phyloP scores from a whole-genome alignment of 2,329 filamentous ascomycete genomes.

The Ceratocystis albifundus region DNA sequence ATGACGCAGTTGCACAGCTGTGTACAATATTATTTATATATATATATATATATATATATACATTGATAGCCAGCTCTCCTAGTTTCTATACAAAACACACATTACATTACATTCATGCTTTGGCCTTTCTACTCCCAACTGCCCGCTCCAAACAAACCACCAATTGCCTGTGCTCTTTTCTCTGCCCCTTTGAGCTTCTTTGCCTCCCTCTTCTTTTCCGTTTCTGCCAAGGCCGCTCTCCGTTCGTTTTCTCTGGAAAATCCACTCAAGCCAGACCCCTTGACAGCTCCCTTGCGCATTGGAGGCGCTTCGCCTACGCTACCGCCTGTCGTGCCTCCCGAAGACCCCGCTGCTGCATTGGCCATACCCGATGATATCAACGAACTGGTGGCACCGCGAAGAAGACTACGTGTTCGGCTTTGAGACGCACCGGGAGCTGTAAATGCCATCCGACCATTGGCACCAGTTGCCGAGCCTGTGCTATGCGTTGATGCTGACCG shows the following conservation, averaged over 20 bases:
- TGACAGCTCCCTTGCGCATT: conserved; percentile 49
- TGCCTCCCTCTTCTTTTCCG: conserved; percentile 46
- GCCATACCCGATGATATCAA: conserved; percentile 33
- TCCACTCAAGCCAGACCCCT: conserved; percentile 49
- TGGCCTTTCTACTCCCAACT: conserved; percentile 36
- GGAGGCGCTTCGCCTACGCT: conserved; percentile 36
- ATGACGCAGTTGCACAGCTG: not conserved
- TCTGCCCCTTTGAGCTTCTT: conserved; percentile 48
- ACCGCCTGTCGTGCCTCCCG: conserved; percentile 20
- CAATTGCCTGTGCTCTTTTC: conserved; percentile 44
- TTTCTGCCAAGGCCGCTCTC: conserved; percentile 43
- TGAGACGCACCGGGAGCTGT: conserved; percentile 40
- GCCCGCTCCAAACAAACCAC: conserved; percentile 47
- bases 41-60: not conserved
- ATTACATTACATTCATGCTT: not conserved
- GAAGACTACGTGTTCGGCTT: conserved; percentile 48
- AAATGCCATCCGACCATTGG: conserved; percentile 46
- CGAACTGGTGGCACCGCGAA: conserved; percentile 59
- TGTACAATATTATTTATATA: not conserved
- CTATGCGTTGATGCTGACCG: conserved; percentile 38
- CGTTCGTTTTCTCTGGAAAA: conserved; percentile 50
- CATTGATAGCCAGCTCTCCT: no score
- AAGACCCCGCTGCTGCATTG: conserved; percentile 22
- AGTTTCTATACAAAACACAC: conserved; percentile 6
- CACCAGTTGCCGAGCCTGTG: conserved; percentile 26